Conservation (phyloP, 139 green algal genomes). For the Chlorella vulgaris region DNA sequence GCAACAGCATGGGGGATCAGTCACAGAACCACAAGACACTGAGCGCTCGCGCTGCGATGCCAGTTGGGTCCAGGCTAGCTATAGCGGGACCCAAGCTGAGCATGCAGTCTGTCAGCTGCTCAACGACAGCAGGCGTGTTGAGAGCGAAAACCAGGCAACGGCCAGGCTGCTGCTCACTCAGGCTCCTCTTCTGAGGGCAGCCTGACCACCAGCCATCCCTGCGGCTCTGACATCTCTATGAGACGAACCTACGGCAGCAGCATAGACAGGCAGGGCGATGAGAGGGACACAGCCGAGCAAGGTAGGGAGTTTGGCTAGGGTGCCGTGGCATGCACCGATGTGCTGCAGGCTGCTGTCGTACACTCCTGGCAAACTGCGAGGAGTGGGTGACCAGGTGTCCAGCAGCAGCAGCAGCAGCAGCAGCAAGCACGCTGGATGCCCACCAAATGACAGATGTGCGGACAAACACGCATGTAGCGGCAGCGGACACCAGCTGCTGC, state of each 20-base stretch:
- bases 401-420: background rate
- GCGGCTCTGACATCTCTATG: constrained; percentile 86
- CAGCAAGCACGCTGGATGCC: background rate
- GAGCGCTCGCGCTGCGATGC: too few relatives aligned
- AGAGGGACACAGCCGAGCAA: background rate
- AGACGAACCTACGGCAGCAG: background rate
- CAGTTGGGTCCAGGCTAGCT: too few relatives aligned
- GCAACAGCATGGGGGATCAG: background rate
- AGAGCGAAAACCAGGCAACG: too few relatives aligned
- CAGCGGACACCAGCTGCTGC: too few relatives aligned
- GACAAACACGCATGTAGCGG: too few relatives aligned
- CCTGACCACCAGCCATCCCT: constrained; percentile 82
- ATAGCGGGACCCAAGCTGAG: too few relatives aligned
- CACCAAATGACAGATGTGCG: too few relatives aligned
- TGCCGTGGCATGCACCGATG: too few relatives aligned
- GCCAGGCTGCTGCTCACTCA: background rate
- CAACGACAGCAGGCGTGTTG: background rate
- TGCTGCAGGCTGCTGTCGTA: too few relatives aligned
- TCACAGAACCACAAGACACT: background rate
- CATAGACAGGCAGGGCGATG: background rate
- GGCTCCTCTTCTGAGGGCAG: constrained; percentile 49
- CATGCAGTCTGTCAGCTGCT: background rate
- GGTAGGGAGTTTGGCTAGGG: too few relatives aligned
- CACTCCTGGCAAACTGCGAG: too few relatives aligned
- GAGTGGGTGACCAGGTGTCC: too few relatives aligned